phyloP scores from a whole-genome alignment of 805 yeast genomes.

The Metschnikowia lachancei region DNA sequence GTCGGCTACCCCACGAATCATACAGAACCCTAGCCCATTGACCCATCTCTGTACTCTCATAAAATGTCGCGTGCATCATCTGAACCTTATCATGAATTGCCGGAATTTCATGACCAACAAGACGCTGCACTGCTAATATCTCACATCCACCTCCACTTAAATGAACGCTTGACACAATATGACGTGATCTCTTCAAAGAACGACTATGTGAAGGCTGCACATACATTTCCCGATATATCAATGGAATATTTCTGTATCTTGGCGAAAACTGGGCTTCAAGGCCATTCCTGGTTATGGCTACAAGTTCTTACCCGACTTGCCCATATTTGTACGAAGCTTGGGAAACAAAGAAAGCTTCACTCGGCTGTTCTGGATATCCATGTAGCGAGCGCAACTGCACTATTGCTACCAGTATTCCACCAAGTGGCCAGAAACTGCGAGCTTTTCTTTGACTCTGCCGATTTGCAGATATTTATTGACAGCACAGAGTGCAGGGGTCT shows the following conservation, averaged over 20 bases:
- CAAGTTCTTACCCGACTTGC: constrained; percentile 4
- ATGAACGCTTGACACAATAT: constrained; percentile 4
- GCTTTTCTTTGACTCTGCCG: constrained; percentile 1
- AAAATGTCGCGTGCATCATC: background rate
- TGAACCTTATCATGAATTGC: too few species aligned
- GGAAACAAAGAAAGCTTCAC: constrained; percentile 2
- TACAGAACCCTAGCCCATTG: too few species aligned
- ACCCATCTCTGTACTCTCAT: too few species aligned
- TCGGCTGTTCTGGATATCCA: constrained; percentile 3
- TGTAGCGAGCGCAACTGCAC: background rate
- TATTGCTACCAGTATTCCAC: constrained; percentile 1
- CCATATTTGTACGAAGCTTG: constrained; percentile 2
- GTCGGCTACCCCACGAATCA: too few species aligned
- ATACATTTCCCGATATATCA: constrained; percentile 12
- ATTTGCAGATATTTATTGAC: background rate
- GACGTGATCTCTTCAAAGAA: background rate
- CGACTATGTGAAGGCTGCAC: constrained; percentile 9
- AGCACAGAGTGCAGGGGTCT: background rate
- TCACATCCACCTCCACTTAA: constrained; percentile 3
- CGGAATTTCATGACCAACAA: background rate
- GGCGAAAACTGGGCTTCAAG: constrained; percentile 4
- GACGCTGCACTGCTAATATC: background rate
- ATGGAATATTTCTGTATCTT: constrained; percentile 14
- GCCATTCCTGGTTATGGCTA: constrained; percentile 16
- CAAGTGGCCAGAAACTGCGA: constrained; percentile 10